Conservation (phyloP, 169 alveolate genomes). For the Eimeria maxima region DNA sequence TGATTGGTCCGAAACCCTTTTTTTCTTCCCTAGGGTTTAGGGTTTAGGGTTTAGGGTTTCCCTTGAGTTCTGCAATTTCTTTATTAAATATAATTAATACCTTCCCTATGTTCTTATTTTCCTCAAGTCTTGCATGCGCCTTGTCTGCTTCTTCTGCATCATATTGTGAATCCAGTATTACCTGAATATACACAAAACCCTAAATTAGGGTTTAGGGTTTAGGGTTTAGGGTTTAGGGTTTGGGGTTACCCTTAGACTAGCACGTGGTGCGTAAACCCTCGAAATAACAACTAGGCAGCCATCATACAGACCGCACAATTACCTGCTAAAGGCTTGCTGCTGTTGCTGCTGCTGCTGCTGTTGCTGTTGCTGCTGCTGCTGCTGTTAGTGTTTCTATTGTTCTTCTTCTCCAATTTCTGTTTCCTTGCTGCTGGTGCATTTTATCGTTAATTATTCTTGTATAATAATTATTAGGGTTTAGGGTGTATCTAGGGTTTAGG, state of each 20-base stretch:
- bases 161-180: not conserved
- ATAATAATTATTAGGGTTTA: not conserved
- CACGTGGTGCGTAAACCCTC: not conserved
- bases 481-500: not conserved
- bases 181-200: constrained; percentile 17
- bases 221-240: constrained; percentile 19
- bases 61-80: not conserved
- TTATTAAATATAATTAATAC: not conserved
- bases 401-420: too few relatives aligned
- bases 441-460: too few relatives aligned
- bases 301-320: too few relatives aligned
- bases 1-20: too few relatives aligned
- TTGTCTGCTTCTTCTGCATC: constrained; percentile 17
- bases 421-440: too few relatives aligned
- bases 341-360: too few relatives aligned
- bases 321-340: too few relatives aligned
- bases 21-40: constrained; percentile 2
- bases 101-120: not conserved
- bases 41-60: constrained; percentile 36
- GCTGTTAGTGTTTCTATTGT: too few relatives aligned
- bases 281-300: too few relatives aligned
- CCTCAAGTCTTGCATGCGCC: constrained; percentile 24
- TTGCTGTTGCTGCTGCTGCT: too few relatives aligned
- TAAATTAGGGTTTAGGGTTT: not conserved
- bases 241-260: not conserved